Evolutionary conservation across 2,329 filamentous ascomycete genomes (phyloP), one percentile per base, ranked within the genome.

Genomic region (Juglanconis oblonga): DNA sequence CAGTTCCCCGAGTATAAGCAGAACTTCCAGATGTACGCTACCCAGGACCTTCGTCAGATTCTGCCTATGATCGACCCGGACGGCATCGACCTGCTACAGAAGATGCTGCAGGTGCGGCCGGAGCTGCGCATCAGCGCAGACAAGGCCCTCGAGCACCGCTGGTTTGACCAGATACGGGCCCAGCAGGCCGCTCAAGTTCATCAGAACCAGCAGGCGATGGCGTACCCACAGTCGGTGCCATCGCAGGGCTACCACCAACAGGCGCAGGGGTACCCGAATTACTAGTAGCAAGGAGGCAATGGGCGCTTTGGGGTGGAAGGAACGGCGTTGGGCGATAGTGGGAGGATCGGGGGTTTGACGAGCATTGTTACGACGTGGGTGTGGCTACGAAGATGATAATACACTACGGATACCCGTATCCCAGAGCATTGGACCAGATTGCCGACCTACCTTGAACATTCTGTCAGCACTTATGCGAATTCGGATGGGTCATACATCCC

Each of bases 1-100:
- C 89, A 94, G 70, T 93, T 96, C 69, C 92, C 94, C n/a, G 95
- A 99, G 75, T 99, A 98, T 82, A 97, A 98, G 81, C 85, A 88
- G 52, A 97, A 89, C 62, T 97, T 97, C 77, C 92, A 95, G 66
- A 91, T 96, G 72, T 98, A 95, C 73, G 90, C 91, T 13, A 97
- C 95, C 1, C 93, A 97, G 72, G 92, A 97, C 68, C 80, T 98
- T 57, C 84, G 90, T 24, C 84, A 88, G 61, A 95, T 98, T 65
- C 81, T 99, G 31, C 93, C 92, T 0, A 91, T 96, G 71, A 92
- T 99, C 68, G 95, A 99, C 70, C 86, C 87, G 17, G 79, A 90
- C 10, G 95, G 94, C 8, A 86, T 99, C 69, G 92, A 97, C 71
- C 79, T 99, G 52, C 81, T 99, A 65, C 88, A 90, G 69, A 85